A percentile compares a stretch with the other conserved stretches of the same genome.
Evolutionary conservation across 768 basidiomycete species (phyloP).

Genomic region (Mycena haematopus): DNA sequence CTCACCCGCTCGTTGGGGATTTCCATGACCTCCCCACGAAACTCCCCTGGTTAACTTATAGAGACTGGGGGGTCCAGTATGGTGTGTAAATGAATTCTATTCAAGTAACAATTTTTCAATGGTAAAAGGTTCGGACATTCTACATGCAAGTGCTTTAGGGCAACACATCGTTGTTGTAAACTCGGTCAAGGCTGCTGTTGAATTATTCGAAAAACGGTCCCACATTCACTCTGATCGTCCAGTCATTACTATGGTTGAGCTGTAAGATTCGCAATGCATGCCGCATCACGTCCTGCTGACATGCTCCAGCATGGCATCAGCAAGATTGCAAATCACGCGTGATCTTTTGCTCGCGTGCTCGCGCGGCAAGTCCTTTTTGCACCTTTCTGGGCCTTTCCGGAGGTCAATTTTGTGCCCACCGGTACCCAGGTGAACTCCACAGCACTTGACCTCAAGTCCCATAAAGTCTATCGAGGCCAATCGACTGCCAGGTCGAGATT

Average conservation of each 20-base stretch:
- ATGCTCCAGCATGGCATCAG: constrained; percentile 39
- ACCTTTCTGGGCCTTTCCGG: too few species aligned
- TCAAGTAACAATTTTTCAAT: constrained; percentile 49
- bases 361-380: too few species aligned
- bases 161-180: constrained; percentile 38
- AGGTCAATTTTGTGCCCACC: too few species aligned
- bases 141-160: constrained; percentile 33
- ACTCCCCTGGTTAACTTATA: constrained; percentile 32
- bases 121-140: constrained; percentile 26
- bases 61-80: constrained; percentile 31
- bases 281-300: constrained; percentile 4
- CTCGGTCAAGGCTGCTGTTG: constrained; percentile 32
- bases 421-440: too few species aligned
- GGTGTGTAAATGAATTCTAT: constrained; percentile 15
- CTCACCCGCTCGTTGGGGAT: constrained; percentile 32
- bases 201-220: constrained; percentile 34
- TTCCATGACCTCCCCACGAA: constrained; percentile 26
- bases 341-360: too few species aligned
- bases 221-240: constrained; percentile 33
- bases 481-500: too few species aligned
- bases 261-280: constrained; percentile 26
- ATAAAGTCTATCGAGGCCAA: too few species aligned
- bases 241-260: constrained; percentile 19
- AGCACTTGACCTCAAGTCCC: too few species aligned
- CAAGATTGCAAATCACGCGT: too few species aligned